Base-by-base conservation (phyloP, 2,329 filamentous ascomycete species). In the Phaeosphaeria sp. region DNA sequence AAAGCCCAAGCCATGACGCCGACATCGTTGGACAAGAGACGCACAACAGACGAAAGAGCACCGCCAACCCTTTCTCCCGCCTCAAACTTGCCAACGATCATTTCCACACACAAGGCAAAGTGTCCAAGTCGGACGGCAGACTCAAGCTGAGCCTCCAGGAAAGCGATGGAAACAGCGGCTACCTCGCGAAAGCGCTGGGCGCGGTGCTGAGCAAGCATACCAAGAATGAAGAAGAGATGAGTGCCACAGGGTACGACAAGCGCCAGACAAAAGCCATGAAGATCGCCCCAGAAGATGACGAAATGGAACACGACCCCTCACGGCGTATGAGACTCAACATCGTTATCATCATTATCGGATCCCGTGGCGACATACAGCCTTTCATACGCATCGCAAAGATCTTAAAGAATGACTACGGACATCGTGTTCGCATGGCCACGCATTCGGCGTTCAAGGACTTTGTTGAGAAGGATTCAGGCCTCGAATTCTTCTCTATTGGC, bases 331-430 rank as follows among this genome's bases (percentile, higher is more conserved):
- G 74, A 9, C 79, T 95, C 47, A 93, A 93, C 73, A 90, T 95
- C 52, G 90, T 93, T 25, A 89, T 94, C 66, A 92, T 93, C 85
- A 89, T 94, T 6, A 92, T 94, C 65, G 91, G 91, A 2, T 91
- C 87, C 2, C 83, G 91, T 49, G 91, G 91, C 36, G 91, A 95
- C 69, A 89, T 91, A 2, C 91, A 95, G 71, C 91, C 91, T 0
- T 95, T 95, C 60, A 76, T 95, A 20, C 88, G 87, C 64, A 84
- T 95, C 49, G 91, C 89, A 20, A 89, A 90, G 75, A 84, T 91
- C 1, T 77, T 95, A 44, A 87, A 89, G 68, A 84, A 91, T 52
- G 79, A 88, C 46, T 87, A 91, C 62, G 89, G 89, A 1, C 91
- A 94, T 71, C 84, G 89, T 7, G 90, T 94, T 2, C 84, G 91